phyloP scores from a whole-genome alignment of 176 grass and related monocot genomes.

The Otatea glauca region DNA sequence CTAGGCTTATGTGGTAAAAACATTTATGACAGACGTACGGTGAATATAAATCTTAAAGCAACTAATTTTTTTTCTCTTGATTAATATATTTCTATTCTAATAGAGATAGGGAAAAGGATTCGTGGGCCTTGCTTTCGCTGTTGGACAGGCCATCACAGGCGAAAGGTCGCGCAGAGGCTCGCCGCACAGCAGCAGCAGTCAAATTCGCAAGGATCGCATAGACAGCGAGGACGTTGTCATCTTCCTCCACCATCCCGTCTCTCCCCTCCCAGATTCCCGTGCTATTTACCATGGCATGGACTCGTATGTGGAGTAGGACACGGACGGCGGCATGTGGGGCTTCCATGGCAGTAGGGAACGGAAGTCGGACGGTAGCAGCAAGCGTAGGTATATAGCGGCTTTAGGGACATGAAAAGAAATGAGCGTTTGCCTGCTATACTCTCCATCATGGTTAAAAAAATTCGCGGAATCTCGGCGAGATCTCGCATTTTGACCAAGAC shows the following conservation, averaged over 20 bases:
- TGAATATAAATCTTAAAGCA: no score
- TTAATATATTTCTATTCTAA: no score
- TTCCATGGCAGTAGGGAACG: background rate
- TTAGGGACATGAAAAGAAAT: background rate
- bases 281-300: background rate
- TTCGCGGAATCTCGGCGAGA: no score
- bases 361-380: background rate
- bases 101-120: background rate
- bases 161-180: background rate
- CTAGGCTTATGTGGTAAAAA: background rate
- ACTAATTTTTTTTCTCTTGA: no score
- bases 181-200: background rate
- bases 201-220: background rate
- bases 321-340: background rate
- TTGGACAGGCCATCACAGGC: background rate
- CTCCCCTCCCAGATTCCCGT: constrained; percentile 2
- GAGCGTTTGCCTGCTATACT: background rate
- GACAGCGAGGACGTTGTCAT: constrained; percentile 35
- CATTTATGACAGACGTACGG: no score
- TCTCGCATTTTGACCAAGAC: no score
- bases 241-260: constrained; percentile 6
- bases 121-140: background rate
- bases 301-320: background rate
- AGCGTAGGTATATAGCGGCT: background rate
- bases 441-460: background rate